Evolutionary conservation across 495 filamentous ascomycete genomes (phyloP), one percentile per base, ranked within the genome.

Genomic region (Penicillium desertorum): DNA sequence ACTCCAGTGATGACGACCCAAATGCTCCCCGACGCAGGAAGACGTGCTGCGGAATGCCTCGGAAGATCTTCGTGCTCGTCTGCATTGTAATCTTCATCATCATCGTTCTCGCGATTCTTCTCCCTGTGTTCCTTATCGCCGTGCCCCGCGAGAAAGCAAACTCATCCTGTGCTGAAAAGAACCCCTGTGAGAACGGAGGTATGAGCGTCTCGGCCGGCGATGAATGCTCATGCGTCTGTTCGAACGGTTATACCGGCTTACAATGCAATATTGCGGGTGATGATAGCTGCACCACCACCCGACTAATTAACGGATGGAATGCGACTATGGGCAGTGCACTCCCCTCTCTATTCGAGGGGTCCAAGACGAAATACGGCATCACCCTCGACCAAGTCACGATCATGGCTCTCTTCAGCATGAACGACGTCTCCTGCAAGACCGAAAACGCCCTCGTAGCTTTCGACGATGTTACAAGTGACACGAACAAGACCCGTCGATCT

Each of bases 391-490:
- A 78, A 8, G 76, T 81, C 5, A 76, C 78, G 8, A 77, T 98
- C 60, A 79, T 96, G 57, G 82, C 86, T 1, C 81, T 91, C 46
- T 92, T 98, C 71, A 90, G 86, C 64, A 71, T 80, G 41, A 84
- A 77, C 34, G 86, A 86, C 56, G 76, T 95, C 32, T 86, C 85
- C 46, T 98, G 94, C 71, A 83, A 80, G 1, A 82, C 85, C 0
- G 85, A 96, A 71, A 97, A 97, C 59, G 85, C 89, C 0, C 81
- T 98, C 20, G 86, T 98, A 8, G 87, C 89, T 0, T 95, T 98
- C 63, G 81, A 86, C 53, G 83, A 86, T 27, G 62, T 73, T 23
- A 9, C 63, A 19, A 51, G 16, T 22, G 44, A 48, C 37, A 69
- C 39, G 43, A 70, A 62, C 50, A 72, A 64, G 16, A 22, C 57